Conservation (phyloP, 2,329 filamentous ascomycete genomes). For the Exophiala xenobiotica region DNA sequence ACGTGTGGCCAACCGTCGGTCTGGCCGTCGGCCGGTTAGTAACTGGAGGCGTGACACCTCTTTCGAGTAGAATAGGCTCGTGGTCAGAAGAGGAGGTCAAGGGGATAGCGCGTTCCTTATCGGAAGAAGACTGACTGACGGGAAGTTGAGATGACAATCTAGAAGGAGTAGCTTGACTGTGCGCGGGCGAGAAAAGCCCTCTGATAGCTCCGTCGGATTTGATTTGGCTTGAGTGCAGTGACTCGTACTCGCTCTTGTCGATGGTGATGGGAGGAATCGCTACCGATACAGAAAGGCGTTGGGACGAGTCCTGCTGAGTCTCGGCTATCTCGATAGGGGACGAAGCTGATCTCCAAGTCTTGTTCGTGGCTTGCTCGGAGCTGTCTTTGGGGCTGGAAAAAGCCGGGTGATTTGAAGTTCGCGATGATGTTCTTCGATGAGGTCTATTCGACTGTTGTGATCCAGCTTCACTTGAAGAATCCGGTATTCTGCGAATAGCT, state of each 20-base stretch:
- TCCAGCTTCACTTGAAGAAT: conserved; percentile 18
- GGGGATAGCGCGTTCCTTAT: not conserved
- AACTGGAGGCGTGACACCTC: too few relatives aligned
- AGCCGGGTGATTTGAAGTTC: not conserved
- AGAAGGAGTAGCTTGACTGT: not conserved
- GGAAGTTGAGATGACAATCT: not conserved
- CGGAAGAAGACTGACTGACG: not conserved
- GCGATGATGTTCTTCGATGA: not conserved
- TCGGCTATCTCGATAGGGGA: conserved; percentile 25
- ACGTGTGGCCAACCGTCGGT: too few relatives aligned
- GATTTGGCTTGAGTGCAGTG: conserved; percentile 22
- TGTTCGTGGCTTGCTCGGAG: not conserved
- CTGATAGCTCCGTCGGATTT: conserved; percentile 1
- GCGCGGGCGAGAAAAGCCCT: not conserved
- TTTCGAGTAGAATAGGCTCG: too few relatives aligned
- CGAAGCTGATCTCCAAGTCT: not conserved
- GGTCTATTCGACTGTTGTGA: conserved; percentile 1
- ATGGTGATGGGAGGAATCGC: conserved; percentile 11
- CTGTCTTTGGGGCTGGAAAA: not conserved
- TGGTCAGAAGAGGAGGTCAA: not conserved
- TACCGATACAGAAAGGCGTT: conserved; percentile 9
- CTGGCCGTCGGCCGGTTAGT: too few relatives aligned
- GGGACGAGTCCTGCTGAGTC: conserved; percentile 18
- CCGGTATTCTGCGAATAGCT: conserved; percentile 5
- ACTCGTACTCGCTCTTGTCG: conserved; percentile 24